Conservation (phyloP, 2,329 filamentous ascomycete genomes). For the Metarhizium brunneum region DNA sequence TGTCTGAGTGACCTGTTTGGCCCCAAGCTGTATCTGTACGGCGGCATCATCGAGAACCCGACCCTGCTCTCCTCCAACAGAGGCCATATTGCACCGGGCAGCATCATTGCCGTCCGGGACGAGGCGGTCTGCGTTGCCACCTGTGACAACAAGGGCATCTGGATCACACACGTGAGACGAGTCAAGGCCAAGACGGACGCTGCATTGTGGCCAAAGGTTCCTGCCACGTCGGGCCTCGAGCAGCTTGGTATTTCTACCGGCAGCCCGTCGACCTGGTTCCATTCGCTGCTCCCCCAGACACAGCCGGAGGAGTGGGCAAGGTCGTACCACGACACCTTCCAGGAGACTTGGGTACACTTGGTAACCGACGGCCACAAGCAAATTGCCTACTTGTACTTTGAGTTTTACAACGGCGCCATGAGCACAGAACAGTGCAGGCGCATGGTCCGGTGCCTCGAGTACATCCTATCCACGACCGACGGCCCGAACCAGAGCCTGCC, state of each 20-base stretch:
- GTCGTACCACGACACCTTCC: constrained; percentile 21
- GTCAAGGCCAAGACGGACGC: constrained; percentile 26
- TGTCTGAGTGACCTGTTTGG: constrained; percentile 27
- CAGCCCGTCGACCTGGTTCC: constrained; percentile 9
- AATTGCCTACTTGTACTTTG: constrained; percentile 30
- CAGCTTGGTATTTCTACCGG: constrained; percentile 21
- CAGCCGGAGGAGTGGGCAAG: constrained; percentile 18
- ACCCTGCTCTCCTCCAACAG: constrained; percentile 2
- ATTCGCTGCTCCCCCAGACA: constrained; percentile 6
- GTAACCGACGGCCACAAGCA: constrained; percentile 13
- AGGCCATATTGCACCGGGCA: constrained; percentile 10
- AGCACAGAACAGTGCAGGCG: constrained; percentile 27
- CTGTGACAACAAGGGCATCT: constrained; percentile 28
- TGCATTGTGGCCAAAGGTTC: constrained; percentile 31
- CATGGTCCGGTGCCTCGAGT: constrained; percentile 25
- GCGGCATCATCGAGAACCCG: constrained; percentile 27
- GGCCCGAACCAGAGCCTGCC: constrained; percentile 11
- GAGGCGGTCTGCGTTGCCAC: constrained; percentile 27
- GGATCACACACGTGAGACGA: constrained; percentile 30
- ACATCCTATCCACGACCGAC: constrained; percentile 17
- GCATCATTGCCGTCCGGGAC: constrained; percentile 25
- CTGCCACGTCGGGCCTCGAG: constrained; percentile 23
- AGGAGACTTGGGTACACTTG: constrained; percentile 31
- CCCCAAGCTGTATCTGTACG: constrained; percentile 28
- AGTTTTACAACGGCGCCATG: constrained; percentile 36